These are phyloP conservation scores for Hypoxylon fuscum DNA, from an alignment of 495 filamentous ascomycete species.

Conservation along the genomic window DNA sequence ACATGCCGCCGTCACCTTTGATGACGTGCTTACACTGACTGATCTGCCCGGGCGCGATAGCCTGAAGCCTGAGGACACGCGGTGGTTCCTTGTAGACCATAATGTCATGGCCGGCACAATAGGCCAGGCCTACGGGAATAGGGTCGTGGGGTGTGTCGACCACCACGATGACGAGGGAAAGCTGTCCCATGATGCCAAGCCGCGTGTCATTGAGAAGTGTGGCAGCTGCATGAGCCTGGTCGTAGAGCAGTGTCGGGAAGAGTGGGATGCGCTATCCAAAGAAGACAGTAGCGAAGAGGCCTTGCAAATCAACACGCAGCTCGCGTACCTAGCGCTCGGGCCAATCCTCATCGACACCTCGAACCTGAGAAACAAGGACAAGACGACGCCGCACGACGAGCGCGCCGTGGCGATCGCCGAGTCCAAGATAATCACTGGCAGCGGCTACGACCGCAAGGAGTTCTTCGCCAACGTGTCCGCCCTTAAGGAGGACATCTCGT, in stretches of 20 bases:
- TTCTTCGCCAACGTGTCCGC: constrained; percentile 71
- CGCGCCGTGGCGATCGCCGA: constrained; percentile 72
- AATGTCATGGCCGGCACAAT: constrained; percentile 74
- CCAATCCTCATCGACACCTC: constrained; percentile 86
- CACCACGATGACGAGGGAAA: constrained; percentile 86
- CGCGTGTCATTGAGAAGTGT: constrained; percentile 71
- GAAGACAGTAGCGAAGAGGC: constrained; percentile 28
- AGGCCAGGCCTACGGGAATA: constrained; percentile 49
- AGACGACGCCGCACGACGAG: constrained; percentile 76
- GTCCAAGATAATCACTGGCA: constrained; percentile 40
- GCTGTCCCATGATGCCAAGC: constrained; percentile 62
- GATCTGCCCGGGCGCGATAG: constrained; percentile 51
- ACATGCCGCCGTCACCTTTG: constrained; percentile 50
- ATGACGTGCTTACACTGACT: constrained; percentile 61
- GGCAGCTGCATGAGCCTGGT: constrained; percentile 87
- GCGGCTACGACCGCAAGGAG: constrained; percentile 59
- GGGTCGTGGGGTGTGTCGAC: constrained; percentile 82
- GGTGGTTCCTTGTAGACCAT: constrained; percentile 87
- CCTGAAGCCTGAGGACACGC: constrained; percentile 50
- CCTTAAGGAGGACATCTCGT: constrained; percentile 77
- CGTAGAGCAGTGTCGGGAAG: constrained; percentile 64
- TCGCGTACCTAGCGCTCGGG: constrained; percentile 80
- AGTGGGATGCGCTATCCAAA: constrained; percentile 60
- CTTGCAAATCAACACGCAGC: constrained; percentile 56
- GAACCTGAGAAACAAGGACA: constrained; percentile 73